Conservation (phyloP, 371 early-diverging fungal species). For the Mucor saturninus region DNA sequence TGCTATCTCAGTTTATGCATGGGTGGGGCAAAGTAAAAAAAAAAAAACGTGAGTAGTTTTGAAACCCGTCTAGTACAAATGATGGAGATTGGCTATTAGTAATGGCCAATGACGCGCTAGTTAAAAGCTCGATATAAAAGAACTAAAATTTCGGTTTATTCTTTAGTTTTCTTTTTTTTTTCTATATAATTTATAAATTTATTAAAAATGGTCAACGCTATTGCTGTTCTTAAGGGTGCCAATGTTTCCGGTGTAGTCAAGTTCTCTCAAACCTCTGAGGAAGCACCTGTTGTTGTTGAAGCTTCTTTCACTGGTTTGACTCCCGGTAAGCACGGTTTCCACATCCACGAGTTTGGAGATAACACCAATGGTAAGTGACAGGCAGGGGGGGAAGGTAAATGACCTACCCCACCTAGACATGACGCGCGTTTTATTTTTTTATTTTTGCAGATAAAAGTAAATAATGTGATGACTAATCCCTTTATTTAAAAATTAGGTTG, state of each 20-base stretch:
- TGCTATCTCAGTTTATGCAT: no score
- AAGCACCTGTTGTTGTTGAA: slow-evolving; percentile 63
- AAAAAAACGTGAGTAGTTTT: not conserved
- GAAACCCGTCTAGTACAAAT: not conserved
- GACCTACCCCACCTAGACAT: not conserved
- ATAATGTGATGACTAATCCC: slow-evolving; percentile 1
- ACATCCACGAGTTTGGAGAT: slow-evolving; percentile 86
- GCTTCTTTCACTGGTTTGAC: slow-evolving; percentile 72
- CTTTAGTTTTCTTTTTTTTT: slow-evolving; percentile 22
- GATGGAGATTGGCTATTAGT: slow-evolving; percentile 19
- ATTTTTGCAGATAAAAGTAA: not conserved
- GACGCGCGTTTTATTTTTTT: slow-evolving; percentile 5
- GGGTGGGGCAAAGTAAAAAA: not conserved
- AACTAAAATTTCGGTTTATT: slow-evolving; percentile 5
- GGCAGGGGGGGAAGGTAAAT: not conserved
- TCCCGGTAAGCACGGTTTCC: slow-evolving; percentile 91
- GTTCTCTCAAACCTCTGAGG: slow-evolving; percentile 76
- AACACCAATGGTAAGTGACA: slow-evolving; percentile 72
- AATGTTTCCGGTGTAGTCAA: slow-evolving; percentile 75
- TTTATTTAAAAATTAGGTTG: slow-evolving; percentile 51
- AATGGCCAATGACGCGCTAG: slow-evolving; percentile 27
- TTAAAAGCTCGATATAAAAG: not conserved
- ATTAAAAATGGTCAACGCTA: slow-evolving; percentile 73
- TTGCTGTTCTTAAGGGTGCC: slow-evolving; percentile 72
- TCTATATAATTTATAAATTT: slow-evolving; percentile 9